phyloP scores from a whole-genome alignment of 2,329 filamentous ascomycete genomes.

The Bisporella sp. region DNA sequence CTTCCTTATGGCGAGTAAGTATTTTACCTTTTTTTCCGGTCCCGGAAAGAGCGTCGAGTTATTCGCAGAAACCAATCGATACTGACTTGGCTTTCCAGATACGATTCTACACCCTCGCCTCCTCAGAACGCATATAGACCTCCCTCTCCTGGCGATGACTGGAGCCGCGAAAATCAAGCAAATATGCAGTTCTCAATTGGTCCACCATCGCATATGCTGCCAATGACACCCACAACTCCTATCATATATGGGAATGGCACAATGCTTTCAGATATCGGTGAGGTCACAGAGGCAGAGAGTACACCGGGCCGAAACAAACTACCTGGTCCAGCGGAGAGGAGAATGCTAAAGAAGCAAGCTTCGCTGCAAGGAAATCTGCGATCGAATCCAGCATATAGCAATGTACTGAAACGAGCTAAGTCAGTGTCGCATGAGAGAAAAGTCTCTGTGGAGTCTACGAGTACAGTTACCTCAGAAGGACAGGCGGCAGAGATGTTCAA shows the following conservation, averaged over 20 bases:
- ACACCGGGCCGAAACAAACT: slow-evolving; percentile 31
- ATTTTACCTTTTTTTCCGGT: neutral
- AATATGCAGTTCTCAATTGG: slow-evolving; percentile 25
- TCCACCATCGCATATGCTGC: slow-evolving; percentile 37
- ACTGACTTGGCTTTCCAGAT: too few species aligned
- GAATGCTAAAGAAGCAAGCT: slow-evolving; percentile 19
- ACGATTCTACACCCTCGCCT: slow-evolving; percentile 43
- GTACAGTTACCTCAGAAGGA: slow-evolving; percentile 48
- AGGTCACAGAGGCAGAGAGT: slow-evolving; percentile 47
- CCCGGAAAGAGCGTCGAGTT: too few species aligned
- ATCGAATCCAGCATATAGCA: slow-evolving; percentile 40
- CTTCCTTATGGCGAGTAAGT: slow-evolving; percentile 63
- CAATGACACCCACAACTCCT: slow-evolving; percentile 48
- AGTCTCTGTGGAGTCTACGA: slow-evolving; percentile 52
- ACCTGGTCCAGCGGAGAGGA: slow-evolving; percentile 24
- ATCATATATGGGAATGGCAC: slow-evolving; percentile 65
- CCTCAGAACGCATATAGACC: slow-evolving; percentile 26
- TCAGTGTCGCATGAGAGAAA: slow-evolving; percentile 41
- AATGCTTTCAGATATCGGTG: slow-evolving; percentile 60
- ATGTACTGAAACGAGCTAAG: slow-evolving; percentile 40
- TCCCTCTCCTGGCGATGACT: slow-evolving; percentile 32
- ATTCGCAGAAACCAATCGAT: too few species aligned
- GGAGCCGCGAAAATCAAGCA: slow-evolving; percentile 20
- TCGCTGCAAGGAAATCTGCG: slow-evolving; percentile 23
- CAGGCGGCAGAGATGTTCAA: slow-evolving; percentile 42